phyloP scores from a whole-genome alignment of 139 green algal species.

The Eudorina sp. region DNA sequence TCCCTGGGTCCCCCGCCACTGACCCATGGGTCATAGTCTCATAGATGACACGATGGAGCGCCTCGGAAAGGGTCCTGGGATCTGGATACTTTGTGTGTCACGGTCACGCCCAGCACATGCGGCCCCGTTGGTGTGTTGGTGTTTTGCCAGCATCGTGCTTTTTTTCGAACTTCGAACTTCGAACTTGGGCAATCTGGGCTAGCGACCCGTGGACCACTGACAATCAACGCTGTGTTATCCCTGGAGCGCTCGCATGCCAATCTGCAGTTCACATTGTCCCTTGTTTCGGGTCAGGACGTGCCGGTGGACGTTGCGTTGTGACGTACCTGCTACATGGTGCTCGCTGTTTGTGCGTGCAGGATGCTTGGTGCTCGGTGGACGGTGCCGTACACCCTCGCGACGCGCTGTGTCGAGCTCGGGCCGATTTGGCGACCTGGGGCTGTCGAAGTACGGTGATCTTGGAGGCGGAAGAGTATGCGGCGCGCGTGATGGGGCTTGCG shows the following conservation, averaged over 20 bases:
- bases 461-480: constrained; percentile 22
- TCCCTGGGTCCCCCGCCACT: background rate
- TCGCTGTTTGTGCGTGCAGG: background rate
- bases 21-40: background rate
- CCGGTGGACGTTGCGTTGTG: background rate
- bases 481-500: background rate
- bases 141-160: too few relatives aligned
- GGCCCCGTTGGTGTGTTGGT: too few relatives aligned
- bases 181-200: background rate
- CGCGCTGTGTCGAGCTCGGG: background rate
- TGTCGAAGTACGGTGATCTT: background rate
- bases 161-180: too few relatives aligned
- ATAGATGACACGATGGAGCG: background rate
- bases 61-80: too few relatives aligned
- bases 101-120: too few relatives aligned
- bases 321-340: background rate
- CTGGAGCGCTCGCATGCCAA: background rate
- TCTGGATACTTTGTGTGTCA: background rate
- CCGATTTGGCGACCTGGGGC: background rate
- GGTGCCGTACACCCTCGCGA: background rate
- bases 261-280: background rate
- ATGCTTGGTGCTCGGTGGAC: background rate
- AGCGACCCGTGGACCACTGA: background rate
- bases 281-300: background rate
- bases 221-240: background rate